Evolutionary conservation across 73 alveolate species (phyloP), one percentile per base, ranked within the genome.

Genomic region (Stentor coeruleus): DNA sequence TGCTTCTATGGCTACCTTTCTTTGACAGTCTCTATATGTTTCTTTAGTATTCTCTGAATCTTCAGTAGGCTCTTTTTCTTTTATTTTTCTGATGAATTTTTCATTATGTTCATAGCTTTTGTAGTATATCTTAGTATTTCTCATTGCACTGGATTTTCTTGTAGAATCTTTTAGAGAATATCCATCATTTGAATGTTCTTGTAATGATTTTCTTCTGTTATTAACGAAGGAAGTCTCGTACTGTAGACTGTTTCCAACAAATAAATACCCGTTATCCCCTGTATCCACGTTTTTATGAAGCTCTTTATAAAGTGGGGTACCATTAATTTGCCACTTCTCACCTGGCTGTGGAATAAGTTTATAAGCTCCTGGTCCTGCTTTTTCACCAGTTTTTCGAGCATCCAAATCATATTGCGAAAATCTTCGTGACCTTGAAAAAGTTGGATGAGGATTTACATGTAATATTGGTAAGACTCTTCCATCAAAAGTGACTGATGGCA

Each of bases 401-500:
- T 26, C 33, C 40, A 33, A 20, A 11, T 66, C 79, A 33, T 66
- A 66, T 66, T 66, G 79, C 20, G 79, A 31, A 31, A 66, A 66
- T 31, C 79, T 66, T 2, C 40, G 36, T 1, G n/a, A 37, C 33
- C 33, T 66, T 20, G 42, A 37, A 26, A 66, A 26, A 15, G 79
- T 20, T 37, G 39, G 39, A 20, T 66, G n/a, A 14, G 37, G 20
- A 28, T 2, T 66, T 66, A 26, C 42, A 20, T 20, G 79, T 20
- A 31, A 20, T 2, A 66, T 66, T 11, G 79, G 37, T 26, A 66
- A 40, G 11, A 26, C 11, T 20, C 58, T 36, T 72, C 88, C 88
- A 41, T 82, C 84, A 73, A 15, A 42, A 59, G 77, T 74, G 28
- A 87, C 84, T 11, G 36, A 31, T 15, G 93, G 75, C 35, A 59